phyloP scores from a whole-genome alignment of 2,329 filamentous ascomycete genomes.

The Passalora sequoiae region DNA sequence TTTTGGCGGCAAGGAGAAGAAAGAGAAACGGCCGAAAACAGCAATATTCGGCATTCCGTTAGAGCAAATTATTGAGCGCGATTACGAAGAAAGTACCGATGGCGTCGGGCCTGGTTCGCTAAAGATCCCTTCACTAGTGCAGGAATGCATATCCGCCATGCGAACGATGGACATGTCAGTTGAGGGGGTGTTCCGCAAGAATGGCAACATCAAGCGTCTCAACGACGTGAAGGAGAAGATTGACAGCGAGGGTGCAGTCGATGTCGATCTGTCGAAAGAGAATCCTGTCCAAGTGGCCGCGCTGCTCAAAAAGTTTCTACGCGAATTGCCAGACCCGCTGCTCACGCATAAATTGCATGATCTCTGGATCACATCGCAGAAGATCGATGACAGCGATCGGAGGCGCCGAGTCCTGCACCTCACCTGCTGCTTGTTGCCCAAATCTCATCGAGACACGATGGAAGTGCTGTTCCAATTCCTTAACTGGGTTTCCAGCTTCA shows the following conservation, averaged over 20 bases:
- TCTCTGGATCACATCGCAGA: conserved; percentile 84
- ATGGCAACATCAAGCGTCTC: conserved; percentile 93
- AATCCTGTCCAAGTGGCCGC: conserved; percentile 92
- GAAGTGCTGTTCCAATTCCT: conserved; percentile 95
- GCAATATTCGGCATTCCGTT: conserved; percentile 87
- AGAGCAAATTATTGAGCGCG: conserved; percentile 83
- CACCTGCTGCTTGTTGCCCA: conserved; percentile 86
- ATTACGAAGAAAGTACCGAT: conserved; percentile 95
- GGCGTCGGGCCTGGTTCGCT: conserved; percentile 88
- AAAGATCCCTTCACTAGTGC: conserved; percentile 87
- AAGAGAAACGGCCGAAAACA: conserved; percentile 80
- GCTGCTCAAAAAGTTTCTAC: conserved; percentile 87
- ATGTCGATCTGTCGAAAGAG: conserved; percentile 79
- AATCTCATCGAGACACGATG: conserved; percentile 85
- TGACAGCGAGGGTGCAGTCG: conserved; percentile 77
- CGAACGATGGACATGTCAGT: conserved; percentile 98
- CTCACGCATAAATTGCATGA: conserved; percentile 92
- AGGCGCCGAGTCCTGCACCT: conserved; percentile 82
- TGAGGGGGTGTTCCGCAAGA: conserved; percentile 97
- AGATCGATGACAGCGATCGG: conserved; percentile 73
- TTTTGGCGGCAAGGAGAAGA: conserved; percentile 59
- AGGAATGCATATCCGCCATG: conserved; percentile 91
- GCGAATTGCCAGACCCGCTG: conserved; percentile 88
- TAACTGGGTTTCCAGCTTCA: conserved; percentile 96
- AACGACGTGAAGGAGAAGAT: conserved; percentile 81